These are phyloP conservation scores for Begonia masoniana DNA, from an alignment of 306 rosid species.

Conservation along the genomic window DNA sequence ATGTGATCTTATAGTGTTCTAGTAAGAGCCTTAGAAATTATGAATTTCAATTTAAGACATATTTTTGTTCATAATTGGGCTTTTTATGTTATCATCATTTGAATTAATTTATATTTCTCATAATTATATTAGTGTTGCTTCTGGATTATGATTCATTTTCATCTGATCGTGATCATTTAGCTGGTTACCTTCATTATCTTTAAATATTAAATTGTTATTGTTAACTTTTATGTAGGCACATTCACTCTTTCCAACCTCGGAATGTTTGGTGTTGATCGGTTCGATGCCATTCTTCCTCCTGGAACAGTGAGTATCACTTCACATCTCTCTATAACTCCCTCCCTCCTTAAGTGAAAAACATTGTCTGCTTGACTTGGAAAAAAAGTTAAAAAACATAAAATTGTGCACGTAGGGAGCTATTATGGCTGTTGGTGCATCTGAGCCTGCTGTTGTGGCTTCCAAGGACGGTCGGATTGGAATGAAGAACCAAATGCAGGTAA, in stretches of 20 bases:
- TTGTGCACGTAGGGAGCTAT: constrained; percentile 64
- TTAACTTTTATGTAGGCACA: constrained; percentile 41
- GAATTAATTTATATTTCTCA: no score
- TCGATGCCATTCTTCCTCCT: constrained; percentile 94
- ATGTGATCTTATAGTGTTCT: no score
- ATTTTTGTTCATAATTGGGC: no score
- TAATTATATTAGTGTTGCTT: no score
- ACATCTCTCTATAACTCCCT: constrained; percentile 68
- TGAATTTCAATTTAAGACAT: no score
- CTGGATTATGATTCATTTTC: no score
- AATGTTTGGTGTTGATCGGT: constrained; percentile 96
- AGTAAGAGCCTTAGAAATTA: no score
- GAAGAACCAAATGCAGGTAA: constrained; percentile 97
- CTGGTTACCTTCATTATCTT: no score
- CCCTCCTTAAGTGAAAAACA: constrained; percentile 86
- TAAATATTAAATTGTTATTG: background rate
- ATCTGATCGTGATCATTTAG: no score
- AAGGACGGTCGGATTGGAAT: constrained; percentile 87
- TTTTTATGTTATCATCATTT: no score
- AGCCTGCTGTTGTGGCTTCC: constrained; percentile 64
- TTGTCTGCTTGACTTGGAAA: constrained; percentile 11
- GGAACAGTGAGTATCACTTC: constrained; percentile 57
- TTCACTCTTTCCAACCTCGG: constrained; percentile 95
- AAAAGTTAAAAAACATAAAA: no score
- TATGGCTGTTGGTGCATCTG: constrained; percentile 92